Evolutionary conservation across 176 grass and related monocot species (phyloP), one percentile per base, ranked within the genome.

Genomic region (Zea luxurians): DNA sequence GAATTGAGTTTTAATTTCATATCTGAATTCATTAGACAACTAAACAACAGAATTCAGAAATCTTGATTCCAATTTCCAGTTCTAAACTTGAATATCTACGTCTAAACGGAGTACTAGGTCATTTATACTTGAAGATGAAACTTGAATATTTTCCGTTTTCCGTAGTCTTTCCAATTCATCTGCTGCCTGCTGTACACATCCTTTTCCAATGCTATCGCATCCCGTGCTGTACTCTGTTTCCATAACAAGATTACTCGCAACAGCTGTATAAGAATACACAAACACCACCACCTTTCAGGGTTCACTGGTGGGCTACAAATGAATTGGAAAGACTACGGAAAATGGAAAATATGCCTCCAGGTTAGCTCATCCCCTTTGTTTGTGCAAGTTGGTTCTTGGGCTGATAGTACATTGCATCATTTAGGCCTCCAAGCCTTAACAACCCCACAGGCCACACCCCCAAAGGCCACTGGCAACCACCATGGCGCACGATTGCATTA

Each of bases 91-190:
- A 27, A 27, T 27, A 27, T 27, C 27, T 27, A 27, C 27, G n/a
- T n/a, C n/a, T n/a, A n/a, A 27, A 27, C 27, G 27, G 27, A 27
- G 27, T 27, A 10, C 18, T 36, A 42, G 38, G 58, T 60, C 43
- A 40, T 75, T 75, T 40, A 41, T 62, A 36, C 74, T n/a, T n/a
- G 48, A 5, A 52, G 46, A 77, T 48, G 9, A 12, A 17, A 77
- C 43, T n/a, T n/a, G n/a, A n/a, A n/a, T n/a, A n/a, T n/a, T n/a
- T n/a, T n/a, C n/a, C n/a, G n/a, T n/a, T n/a, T n/a, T n/a, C n/a
- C n/a, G n/a, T n/a, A n/a, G n/a, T n/a, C n/a, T n/a, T n/a, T n/a
- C n/a, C n/a, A n/a, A n/a, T n/a, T n/a, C n/a, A n/a, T n/a, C 10
- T 68, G n/a, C 7, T 10, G 12, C 6, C 61, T 59, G 15, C 8